Evolutionary conservation across 139 green algal species (phyloP), one percentile per base, ranked within the genome.

Genomic region (Mesotaenium endlicherianum): DNA sequence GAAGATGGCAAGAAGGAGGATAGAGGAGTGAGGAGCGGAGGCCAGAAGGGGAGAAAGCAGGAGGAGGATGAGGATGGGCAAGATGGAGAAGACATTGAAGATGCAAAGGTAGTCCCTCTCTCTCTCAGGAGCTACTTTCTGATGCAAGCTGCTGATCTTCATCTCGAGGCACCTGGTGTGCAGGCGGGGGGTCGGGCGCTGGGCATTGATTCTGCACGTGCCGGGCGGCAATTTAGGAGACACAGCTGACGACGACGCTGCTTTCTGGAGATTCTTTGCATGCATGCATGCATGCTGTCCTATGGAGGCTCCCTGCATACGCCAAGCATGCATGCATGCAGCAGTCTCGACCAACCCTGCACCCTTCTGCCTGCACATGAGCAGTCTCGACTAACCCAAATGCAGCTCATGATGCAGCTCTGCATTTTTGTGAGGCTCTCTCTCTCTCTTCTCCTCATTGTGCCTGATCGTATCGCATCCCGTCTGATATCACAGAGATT

Each of bases 31-130:
- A 43, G 30, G 26, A 64, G 43, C 67, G 70, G 43, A 4, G 69
- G 38, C 14, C 67, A 43, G 17, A 64, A 85, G n/a, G 78, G 30
- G n/a, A 64, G 84, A 17, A 64, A 71, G 4, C 2, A 59, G 71
- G 67, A 85, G 20, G 71, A 83, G 64, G 78, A 59, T 17, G 78
- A 84, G 60, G 78, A 85, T 26, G 78, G 67, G 69, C 17, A 76
- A 31, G 60, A 75, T 30, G 78, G 70, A 8, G 71, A 80, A 4
- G 71, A 80, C 6, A 38, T 31, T 8, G 64, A 74, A 8, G 64
- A 74, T 8, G 64, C 8, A 8, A 14, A 80, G 71, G 36, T 70
- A 17, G 71, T n/a, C n/a, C n/a, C n/a, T n/a, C n/a, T n/a, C n/a
- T n/a, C n/a, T n/a, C n/a, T n/a, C n/a, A n/a, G n/a, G n/a, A n/a